These are phyloP conservation scores for Geranomyces variabilis DNA, from an alignment of 192 early-diverging fungal genomes.

Conservation along the genomic window DNA sequence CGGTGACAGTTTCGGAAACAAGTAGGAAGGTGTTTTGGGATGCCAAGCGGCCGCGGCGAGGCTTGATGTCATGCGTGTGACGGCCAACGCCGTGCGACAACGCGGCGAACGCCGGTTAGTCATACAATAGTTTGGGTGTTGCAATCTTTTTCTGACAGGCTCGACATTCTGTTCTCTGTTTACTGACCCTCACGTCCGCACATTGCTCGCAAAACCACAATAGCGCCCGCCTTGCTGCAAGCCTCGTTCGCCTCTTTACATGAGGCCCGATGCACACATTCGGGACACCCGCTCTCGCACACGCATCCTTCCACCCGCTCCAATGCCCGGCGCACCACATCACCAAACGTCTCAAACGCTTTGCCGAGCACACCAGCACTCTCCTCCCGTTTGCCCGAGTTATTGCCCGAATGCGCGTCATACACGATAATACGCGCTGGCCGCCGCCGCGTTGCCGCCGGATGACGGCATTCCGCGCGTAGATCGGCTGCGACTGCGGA, in stretches of 20 bases:
- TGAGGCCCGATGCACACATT: constrained; percentile 43
- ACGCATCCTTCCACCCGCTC: constrained; percentile 46
- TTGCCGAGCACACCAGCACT: constrained; percentile 36
- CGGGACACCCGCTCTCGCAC: constrained; percentile 55
- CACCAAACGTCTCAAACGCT: constrained; percentile 43
- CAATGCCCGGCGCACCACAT: constrained; percentile 37
- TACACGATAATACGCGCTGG: constrained; percentile 54
- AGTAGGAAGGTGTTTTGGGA: too few species aligned
- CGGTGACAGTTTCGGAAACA: too few species aligned
- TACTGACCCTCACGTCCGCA: not conserved
- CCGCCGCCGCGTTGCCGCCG: constrained; percentile 46
- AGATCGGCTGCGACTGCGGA: constrained; percentile 21
- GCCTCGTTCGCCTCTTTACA: constrained; percentile 52
- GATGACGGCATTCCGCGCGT: constrained; percentile 58
- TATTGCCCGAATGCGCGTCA: constrained; percentile 32
- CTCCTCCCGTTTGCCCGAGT: too few species aligned
- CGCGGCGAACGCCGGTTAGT: too few species aligned
- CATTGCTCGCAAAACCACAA: constrained; percentile 38
- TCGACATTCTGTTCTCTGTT: too few species aligned
- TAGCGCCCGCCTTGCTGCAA: constrained; percentile 52
- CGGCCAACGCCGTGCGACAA: too few species aligned
- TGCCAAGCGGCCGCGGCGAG: too few species aligned
- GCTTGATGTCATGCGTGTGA: too few species aligned
- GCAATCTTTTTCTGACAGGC: too few species aligned
- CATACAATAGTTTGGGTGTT: too few species aligned